Conservation (phyloP, 257 asterid genomes). For the Plectranthus barbatus region DNA sequence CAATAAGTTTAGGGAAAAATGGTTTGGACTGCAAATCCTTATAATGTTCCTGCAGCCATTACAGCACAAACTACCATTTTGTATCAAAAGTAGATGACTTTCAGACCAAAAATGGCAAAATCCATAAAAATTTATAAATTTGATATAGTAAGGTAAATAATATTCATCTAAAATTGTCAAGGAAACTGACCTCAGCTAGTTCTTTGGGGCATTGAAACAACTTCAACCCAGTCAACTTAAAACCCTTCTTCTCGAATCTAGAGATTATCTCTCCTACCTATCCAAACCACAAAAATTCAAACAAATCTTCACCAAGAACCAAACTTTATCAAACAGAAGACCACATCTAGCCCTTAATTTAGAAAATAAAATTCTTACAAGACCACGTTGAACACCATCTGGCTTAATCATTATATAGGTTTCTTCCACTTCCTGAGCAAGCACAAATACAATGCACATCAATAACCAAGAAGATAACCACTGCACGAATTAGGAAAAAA, state of each 20-base stretch:
- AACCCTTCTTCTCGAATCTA: slow-evolving; percentile 93
- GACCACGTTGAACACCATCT: slow-evolving; percentile 95
- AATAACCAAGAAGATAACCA: background rate
- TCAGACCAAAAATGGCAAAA: background rate
- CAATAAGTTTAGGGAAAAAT: slow-evolving; percentile 78
- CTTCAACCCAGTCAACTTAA: slow-evolving; percentile 77
- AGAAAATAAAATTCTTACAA: slow-evolving; percentile 34
- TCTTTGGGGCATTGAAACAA: slow-evolving; percentile 76
- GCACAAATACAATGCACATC: background rate
- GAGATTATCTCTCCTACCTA: slow-evolving; percentile 90
- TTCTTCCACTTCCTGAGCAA: slow-evolving; percentile 61
- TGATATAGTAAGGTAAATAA: background rate
- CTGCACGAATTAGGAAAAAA: background rate
- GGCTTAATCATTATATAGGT: slow-evolving; percentile 92
- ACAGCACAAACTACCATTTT: background rate
- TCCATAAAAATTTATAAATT: background rate
- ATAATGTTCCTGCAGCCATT: slow-evolving; percentile 63
- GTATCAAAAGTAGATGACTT: background rate
- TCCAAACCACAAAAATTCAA: background rate
- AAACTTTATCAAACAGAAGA: background rate
- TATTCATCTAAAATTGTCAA: background rate
- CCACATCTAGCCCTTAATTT: background rate
- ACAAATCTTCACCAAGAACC: background rate
- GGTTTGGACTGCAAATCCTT: slow-evolving; percentile 75
- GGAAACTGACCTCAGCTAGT: slow-evolving; percentile 65